Base-by-base conservation (phyloP, 2,329 filamentous ascomycete species). In the Chaetomium globosum region DNA sequence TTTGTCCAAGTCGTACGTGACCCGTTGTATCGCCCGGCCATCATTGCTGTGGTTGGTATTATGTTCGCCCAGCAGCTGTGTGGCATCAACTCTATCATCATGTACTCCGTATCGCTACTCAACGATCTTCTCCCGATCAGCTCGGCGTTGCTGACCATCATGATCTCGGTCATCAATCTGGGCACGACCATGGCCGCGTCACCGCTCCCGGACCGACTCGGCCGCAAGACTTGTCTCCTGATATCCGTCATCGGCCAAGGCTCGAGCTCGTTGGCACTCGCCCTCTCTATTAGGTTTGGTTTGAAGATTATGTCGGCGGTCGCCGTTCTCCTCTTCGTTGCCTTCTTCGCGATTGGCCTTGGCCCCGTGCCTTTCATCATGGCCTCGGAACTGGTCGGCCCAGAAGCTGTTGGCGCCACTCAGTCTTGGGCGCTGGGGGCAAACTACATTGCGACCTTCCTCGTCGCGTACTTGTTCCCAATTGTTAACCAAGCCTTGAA, bases 281-380 rank as follows among this genome's bases (percentile, higher is more conserved):
- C 91, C 0, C 76, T 96, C 5, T 92, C 92, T 2, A 96, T 99
- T 65, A 83, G 89, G 56, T 86, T 87, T 68, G 84, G 85, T 30
- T 78, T 90, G 70, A 89, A 93, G 73, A 78, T 91, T 2, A 79
- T 97, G 13, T 96, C 92, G 0, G 93, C 92, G 0, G 74, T 96
- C 0, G 87, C 92, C 0, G 93, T 96, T 0, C 81, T 97, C 12
- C 79, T 89, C 30, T 99, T 98, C 73, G 95, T 98, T 2, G 89
- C 87, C 4, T 92, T 90, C 73, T 99, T 97, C 71, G 95, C 91
- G 0, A 85, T 97, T 16, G 95, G 95, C 0, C 84, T 99, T 0
- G 95, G 95, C 0, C 95, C 95, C 0, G 92, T 99, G 0, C 95
- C 95, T 0, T 99, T 98, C 77, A 96, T 98, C 70, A 83, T 99